A percentile compares a stretch with the other conserved stretches of the same genome.
phyloP scores from a whole-genome alignment of 2,329 filamentous ascomycete genomes.

The Aureobasidium subglaciale region DNA sequence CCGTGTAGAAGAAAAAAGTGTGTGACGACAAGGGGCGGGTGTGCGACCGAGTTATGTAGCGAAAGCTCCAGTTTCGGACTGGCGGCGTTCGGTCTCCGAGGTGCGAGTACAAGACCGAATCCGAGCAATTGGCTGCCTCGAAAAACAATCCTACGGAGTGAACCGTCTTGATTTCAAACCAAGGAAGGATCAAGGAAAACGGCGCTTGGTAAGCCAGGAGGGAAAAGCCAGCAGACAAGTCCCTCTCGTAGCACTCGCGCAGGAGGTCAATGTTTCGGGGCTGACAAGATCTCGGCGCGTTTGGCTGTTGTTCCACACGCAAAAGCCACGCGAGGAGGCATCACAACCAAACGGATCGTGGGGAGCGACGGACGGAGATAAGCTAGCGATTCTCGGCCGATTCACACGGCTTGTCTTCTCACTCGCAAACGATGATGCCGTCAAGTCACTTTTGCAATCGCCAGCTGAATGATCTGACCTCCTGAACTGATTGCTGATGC shows the following conservation, averaged over 20 bases:
- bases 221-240: neutral
- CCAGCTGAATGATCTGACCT: neutral
- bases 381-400: neutral
- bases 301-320: neutral
- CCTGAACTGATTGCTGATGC: no score
- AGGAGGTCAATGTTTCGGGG: neutral
- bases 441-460: neutral
- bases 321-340: slow-evolving; percentile 5
- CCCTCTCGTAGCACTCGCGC: neutral
- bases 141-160: no score
- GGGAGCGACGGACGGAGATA: neutral
- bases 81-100: neutral
- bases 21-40: neutral
- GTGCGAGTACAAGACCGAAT: neutral
- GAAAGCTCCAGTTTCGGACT: neutral
- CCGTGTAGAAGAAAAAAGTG: neutral
- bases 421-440: neutral
- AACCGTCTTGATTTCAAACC: slow-evolving; percentile 6
- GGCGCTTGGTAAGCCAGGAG: neutral
- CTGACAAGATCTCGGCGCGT: neutral
- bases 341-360: neutral
- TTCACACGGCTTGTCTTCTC: neutral
- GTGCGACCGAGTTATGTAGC: slow-evolving; percentile 9
- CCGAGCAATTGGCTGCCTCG: neutral
- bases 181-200: neutral